Percentiles rank a stretch among this genome's conserved stretches.
phyloP scores from a whole-genome alignment of 2,329 filamentous ascomycete species.

The Alternaria angustiovoidea region DNA sequence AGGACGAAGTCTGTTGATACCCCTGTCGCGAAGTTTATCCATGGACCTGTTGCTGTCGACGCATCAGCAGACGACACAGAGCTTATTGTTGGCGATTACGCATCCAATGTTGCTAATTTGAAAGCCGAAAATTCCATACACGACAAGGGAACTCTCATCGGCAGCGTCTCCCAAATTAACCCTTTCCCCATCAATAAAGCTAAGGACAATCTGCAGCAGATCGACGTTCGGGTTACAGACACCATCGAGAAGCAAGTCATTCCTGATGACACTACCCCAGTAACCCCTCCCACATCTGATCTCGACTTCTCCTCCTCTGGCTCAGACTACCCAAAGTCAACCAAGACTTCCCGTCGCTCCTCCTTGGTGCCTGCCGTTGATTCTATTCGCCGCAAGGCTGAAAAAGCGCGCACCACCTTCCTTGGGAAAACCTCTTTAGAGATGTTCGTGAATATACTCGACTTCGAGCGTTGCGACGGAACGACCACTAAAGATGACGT shows the following conservation, averaged over 20 bases:
- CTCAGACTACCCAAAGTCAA: background rate
- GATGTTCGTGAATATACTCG: background rate
- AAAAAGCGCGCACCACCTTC: conserved; percentile 5
- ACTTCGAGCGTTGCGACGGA: conserved; percentile 1
- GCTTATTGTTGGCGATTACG: background rate
- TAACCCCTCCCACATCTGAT: background rate
- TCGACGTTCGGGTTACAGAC: background rate
- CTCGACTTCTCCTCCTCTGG: background rate
- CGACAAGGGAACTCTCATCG: background rate
- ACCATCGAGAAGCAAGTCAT: background rate
- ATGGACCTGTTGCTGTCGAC: background rate
- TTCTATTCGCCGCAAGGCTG: background rate
- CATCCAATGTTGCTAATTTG: background rate
- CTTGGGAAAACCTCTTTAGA: conserved; percentile 6
- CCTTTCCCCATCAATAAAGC: background rate
- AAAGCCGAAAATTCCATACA: background rate
- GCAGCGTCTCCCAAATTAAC: background rate
- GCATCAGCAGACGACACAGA: too few species aligned
- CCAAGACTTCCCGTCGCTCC: background rate
- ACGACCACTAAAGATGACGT: conserved; percentile 6
- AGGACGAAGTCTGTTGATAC: background rate
- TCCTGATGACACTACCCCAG: background rate
- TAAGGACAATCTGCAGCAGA: background rate
- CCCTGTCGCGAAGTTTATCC: background rate
- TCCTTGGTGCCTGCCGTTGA: background rate